Percentiles rank a stretch among this genome's conserved stretches.
Evolutionary conservation across 305 asterid species (phyloP).

Genomic region (Fraxinus floribunda): DNA sequence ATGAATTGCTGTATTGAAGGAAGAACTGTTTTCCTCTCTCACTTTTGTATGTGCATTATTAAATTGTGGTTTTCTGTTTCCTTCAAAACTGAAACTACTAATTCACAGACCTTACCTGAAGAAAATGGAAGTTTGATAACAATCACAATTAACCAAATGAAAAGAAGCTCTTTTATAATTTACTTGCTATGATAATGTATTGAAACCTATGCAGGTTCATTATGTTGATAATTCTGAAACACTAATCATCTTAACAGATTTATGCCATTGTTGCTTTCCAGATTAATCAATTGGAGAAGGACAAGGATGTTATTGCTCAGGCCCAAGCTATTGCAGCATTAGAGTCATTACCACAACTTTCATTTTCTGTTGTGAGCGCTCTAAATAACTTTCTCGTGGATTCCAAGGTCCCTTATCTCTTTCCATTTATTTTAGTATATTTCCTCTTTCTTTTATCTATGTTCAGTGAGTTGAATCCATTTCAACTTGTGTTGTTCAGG

Average conservation of each 20-base stretch:
- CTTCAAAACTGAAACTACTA: constrained; percentile 1
- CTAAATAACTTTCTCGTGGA: constrained; percentile 78
- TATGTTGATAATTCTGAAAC: constrained; percentile 18
- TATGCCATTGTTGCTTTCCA: constrained; percentile 33
- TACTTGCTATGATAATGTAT: constrained; percentile 16
- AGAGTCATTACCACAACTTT: constrained; percentile 77
- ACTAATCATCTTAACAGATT: constrained; percentile 7
- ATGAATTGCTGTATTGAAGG: background rate
- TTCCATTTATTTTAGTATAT: background rate
- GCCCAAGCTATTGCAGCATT: constrained; percentile 84
- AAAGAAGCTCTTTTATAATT: constrained; percentile 4
- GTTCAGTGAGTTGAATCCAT: constrained; percentile 21
- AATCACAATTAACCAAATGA: constrained; percentile 2
- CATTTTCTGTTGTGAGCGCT: constrained; percentile 82
- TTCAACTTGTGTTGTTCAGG: constrained; percentile 48
- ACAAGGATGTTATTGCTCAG: constrained; percentile 97
- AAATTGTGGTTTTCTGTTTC: background rate
- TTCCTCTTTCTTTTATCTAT: constrained; percentile 12
- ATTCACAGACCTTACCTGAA: constrained; percentile 4
- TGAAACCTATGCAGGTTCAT: background rate
- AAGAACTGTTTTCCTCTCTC: constrained; percentile 1
- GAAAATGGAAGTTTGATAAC: constrained; percentile 9
- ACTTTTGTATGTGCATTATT: background rate
- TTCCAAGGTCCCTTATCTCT: constrained; percentile 66
- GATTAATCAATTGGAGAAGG: constrained; percentile 98